Conservation (phyloP, 306 rosid species). For the Trifolium repens region DNA sequence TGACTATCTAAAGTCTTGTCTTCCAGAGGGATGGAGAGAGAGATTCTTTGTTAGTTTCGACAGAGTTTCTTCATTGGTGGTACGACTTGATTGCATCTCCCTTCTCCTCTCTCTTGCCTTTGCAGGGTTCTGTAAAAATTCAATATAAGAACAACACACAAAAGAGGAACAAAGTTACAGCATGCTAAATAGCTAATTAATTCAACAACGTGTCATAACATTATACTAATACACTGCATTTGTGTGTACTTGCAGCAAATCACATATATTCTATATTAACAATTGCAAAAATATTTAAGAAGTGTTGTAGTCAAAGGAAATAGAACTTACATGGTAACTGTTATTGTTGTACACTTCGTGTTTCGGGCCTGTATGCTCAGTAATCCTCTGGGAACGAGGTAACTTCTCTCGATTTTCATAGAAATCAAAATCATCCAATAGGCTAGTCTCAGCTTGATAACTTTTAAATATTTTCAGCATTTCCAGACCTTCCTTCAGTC, state of each 20-base stretch:
- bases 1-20: conserved; percentile 28
- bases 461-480: conserved; percentile 77
- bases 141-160: neutral
- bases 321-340: conserved; percentile 48
- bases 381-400: conserved; percentile 42
- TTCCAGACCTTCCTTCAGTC: conserved; percentile 70
- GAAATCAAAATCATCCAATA: conserved; percentile 78
- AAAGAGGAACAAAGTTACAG: neutral
- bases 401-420: conserved; percentile 67
- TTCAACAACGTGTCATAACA: too few relatives aligned
- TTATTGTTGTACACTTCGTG: conserved; percentile 42
- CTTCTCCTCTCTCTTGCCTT: conserved; percentile 42
- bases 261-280: conserved; percentile 2
- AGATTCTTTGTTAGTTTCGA: conserved; percentile 57
- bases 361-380: conserved; percentile 48
- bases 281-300: neutral
- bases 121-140: conserved; percentile 48
- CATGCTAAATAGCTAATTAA: neutral
- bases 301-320: conserved; percentile 1
- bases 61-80: conserved; percentile 42
- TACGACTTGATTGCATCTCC: conserved; percentile 46
- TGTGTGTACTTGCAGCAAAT: neutral
- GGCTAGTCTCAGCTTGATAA: conserved; percentile 52
- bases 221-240: neutral
- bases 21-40: conserved; percentile 47